phyloP scores from a whole-genome alignment of 2,329 filamentous ascomycete genomes.

The Fusarium buharicum region DNA sequence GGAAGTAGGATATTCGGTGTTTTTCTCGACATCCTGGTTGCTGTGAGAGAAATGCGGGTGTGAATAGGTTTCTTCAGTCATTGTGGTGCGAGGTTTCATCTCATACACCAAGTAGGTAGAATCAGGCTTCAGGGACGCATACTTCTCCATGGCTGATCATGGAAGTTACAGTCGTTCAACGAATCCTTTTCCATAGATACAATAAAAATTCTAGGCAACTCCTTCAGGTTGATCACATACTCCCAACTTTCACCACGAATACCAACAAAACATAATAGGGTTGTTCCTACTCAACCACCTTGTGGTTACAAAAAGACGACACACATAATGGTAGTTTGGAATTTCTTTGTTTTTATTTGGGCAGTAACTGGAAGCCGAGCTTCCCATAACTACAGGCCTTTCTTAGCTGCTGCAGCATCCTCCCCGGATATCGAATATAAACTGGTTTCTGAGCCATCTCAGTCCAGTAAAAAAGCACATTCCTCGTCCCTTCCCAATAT shows the following conservation, averaged over 20 bases:
- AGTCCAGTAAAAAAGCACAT: conserved; percentile 37
- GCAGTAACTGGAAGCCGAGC: conserved; percentile 14
- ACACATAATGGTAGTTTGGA: conserved; percentile 6
- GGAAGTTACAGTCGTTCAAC: conserved; percentile 6
- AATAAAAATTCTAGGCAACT: background rate
- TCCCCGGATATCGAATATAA: conserved; percentile 33
- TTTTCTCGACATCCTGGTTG: conserved; percentile 15
- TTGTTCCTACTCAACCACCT: background rate
- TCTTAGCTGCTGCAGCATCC: no score
- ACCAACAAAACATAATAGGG: no score
- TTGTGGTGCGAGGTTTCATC: background rate
- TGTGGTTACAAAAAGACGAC: background rate
- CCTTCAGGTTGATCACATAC: no score
- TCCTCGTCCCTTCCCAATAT: conserved; percentile 38
- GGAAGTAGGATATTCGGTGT: conserved; percentile 10
- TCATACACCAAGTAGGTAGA: conserved; percentile 15
- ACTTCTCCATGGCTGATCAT: background rate
- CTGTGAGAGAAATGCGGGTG: conserved; percentile 5
- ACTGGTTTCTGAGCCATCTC: conserved; percentile 30
- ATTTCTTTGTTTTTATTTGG: conserved; percentile 33
- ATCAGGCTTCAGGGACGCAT: background rate
- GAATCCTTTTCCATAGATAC: conserved; percentile 19
- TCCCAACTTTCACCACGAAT: no score
- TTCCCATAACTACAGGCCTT: conserved; percentile 12
- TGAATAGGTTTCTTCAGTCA: background rate